These are phyloP conservation scores for Apophysomyces variabilis DNA, from an alignment of 371 early-diverging fungal species.

Conservation along the genomic window DNA sequence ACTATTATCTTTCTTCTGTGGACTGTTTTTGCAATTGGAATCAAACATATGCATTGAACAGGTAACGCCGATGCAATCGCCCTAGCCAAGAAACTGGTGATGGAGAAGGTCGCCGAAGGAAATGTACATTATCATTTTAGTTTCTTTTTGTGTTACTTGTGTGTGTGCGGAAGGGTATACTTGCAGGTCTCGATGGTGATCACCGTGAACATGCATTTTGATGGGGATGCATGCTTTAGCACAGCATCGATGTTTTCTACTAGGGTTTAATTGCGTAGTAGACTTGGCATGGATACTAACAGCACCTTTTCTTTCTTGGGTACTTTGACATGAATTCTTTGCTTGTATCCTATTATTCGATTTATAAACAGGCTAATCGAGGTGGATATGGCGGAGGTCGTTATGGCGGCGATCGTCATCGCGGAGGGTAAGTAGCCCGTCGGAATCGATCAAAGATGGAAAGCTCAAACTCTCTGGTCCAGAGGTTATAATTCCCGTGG, in stretches of 20 bases:
- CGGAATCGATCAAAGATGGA: no score
- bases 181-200: slow-evolving; percentile 3
- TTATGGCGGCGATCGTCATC: slow-evolving; percentile 37
- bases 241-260: slow-evolving; percentile 2
- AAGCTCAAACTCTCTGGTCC: neutral
- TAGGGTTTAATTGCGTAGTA: slow-evolving; percentile 15
- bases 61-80: slow-evolving; percentile 60
- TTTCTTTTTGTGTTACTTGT: slow-evolving; percentile 20
- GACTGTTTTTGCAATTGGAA: slow-evolving; percentile 27
- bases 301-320: slow-evolving; percentile 12
- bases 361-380: slow-evolving; percentile 32
- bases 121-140: slow-evolving; percentile 31
- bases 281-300: slow-evolving; percentile 13
- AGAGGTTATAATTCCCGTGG: slow-evolving; percentile 8
- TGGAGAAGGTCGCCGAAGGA: slow-evolving; percentile 63
- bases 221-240: slow-evolving; percentile 6
- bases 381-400: slow-evolving; percentile 34
- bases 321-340: slow-evolving; percentile 1
- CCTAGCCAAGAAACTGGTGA: slow-evolving; percentile 58
- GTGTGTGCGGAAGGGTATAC: slow-evolving; percentile 8
- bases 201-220: slow-evolving; percentile 9
- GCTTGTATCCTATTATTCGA: slow-evolving; percentile 3
- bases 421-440: slow-evolving; percentile 25
- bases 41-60: slow-evolving; percentile 29
- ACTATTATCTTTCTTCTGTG: slow-evolving; percentile 7